Evolutionary conservation across 2,329 filamentous ascomycete genomes (phyloP).

Genomic region (Botrytis fabae): DNA sequence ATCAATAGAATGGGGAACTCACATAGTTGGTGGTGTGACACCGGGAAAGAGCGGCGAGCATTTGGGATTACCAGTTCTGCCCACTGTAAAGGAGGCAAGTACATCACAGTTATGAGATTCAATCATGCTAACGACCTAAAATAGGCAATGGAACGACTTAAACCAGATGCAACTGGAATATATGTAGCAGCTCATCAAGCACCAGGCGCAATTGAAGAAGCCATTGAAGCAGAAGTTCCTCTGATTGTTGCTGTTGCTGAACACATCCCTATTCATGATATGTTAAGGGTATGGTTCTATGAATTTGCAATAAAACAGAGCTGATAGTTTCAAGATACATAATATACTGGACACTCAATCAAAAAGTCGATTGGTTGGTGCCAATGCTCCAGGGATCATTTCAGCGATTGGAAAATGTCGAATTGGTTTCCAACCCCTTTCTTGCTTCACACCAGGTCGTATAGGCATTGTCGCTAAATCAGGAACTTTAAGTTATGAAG

Average conservation of each 20-base stretch:
- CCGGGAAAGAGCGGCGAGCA: constrained; percentile 71
- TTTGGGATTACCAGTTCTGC: constrained; percentile 69
- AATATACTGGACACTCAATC: constrained; percentile 69
- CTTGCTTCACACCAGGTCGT: constrained; percentile 67
- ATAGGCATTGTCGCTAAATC: constrained; percentile 73
- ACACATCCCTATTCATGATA: constrained; percentile 72
- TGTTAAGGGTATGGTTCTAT: constrained; percentile 56
- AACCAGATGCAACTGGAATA: constrained; percentile 75
- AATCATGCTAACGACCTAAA: constrained; percentile 12
- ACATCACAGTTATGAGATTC: not conserved
- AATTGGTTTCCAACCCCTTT: constrained; percentile 75
- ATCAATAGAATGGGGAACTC: constrained; percentile 75
- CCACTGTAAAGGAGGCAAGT: constrained; percentile 60
- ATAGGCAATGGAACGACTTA: constrained; percentile 68
- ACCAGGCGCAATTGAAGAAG: constrained; percentile 72
- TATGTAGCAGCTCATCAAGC: constrained; percentile 78
- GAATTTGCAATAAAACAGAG: not conserved
- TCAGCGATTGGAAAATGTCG: constrained; percentile 68
- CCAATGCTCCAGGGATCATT: constrained; percentile 74
- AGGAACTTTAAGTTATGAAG: constrained; percentile 71
- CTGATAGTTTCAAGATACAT: constrained; percentile 53
- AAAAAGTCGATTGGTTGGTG: constrained; percentile 67
- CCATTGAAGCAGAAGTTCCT: constrained; percentile 73
- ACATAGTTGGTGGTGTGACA: constrained; percentile 76
- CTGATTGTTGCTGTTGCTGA: constrained; percentile 76